These are phyloP conservation scores for Bretschneidera sinensis DNA, from an alignment of 345 rosid genomes.

Conservation along the genomic window DNA sequence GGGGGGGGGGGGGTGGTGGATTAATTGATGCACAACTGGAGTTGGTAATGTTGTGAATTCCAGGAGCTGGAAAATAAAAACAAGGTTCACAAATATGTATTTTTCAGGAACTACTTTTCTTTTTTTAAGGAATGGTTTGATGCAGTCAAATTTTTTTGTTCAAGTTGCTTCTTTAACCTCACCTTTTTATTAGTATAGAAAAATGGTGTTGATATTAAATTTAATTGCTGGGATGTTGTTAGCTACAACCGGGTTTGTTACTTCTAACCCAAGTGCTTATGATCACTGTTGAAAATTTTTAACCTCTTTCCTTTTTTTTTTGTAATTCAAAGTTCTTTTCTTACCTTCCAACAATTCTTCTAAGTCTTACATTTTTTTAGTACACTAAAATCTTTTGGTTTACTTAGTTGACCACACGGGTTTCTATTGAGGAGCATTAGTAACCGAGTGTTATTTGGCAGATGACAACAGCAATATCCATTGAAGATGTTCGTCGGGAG, in stretches of 20 bases:
- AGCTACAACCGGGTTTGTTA: too few species aligned
- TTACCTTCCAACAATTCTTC: too few species aligned
- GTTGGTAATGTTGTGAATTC: neutral
- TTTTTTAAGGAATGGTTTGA: too few species aligned
- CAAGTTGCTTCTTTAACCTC: neutral
- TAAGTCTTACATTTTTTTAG: neutral
- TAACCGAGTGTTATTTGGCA: conserved; percentile 31
- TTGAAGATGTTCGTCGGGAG: conserved; percentile 95
- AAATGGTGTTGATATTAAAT: too few species aligned
- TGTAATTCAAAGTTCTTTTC: too few species aligned
- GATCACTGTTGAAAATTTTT: too few species aligned
- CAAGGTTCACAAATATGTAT: too few species aligned
- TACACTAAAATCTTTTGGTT: neutral
- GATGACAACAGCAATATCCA: conserved; percentile 85
- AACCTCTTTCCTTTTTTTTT: too few species aligned
- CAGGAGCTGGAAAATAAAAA: neutral
- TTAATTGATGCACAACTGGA: neutral
- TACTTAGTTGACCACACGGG: neutral
- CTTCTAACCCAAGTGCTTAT: too few species aligned
- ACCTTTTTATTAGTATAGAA: too few species aligned
- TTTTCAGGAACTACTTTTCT: too few species aligned
- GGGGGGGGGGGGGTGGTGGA: too few species aligned
- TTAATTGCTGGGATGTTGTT: neutral
- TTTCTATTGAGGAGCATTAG: conserved; percentile 5
- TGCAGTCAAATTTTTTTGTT: neutral